These are phyloP conservation scores for Cytospora piceicola DNA, from an alignment of 2,329 filamentous ascomycete genomes.

Conservation along the genomic window DNA sequence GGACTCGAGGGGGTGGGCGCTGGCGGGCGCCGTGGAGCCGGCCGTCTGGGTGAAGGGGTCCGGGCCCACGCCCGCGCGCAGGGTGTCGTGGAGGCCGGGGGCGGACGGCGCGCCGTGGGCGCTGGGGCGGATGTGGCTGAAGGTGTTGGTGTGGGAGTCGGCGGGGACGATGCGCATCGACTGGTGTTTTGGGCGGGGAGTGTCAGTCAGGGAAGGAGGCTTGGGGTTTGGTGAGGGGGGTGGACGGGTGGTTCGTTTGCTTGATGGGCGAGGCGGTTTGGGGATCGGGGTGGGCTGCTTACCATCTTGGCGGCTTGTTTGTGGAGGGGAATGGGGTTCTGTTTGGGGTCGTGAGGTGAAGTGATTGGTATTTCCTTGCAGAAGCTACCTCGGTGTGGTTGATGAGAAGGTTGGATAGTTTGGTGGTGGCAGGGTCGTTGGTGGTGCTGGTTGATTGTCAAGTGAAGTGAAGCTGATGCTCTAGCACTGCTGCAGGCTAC, in stretches of 20 bases:
- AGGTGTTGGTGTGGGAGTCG: constrained; percentile 66
- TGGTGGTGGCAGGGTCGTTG: constrained; percentile 2
- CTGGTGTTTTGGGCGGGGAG: constrained; percentile 49
- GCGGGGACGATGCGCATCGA: constrained; percentile 88
- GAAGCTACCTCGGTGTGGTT: neutral
- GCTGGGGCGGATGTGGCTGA: constrained; percentile 61
- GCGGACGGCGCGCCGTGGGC: constrained; percentile 82
- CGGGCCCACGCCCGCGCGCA: constrained; percentile 81
- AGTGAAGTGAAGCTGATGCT: constrained; percentile 16
- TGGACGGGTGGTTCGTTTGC: constrained; percentile 12
- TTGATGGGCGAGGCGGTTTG: neutral
- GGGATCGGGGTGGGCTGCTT: constrained; percentile 36
- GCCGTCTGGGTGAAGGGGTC: constrained; percentile 52
- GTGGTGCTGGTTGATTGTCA: constrained; percentile 19
- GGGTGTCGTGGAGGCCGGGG: constrained; percentile 89
- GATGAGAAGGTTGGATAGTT: neutral
- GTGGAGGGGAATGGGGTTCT: neutral
- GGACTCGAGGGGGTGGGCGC: constrained; percentile 86
- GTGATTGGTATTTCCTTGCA: neutral
- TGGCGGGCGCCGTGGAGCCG: constrained; percentile 54
- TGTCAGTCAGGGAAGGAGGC: constrained; percentile 10
- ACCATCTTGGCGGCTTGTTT: constrained; percentile 52
- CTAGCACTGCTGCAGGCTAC: constrained; percentile 27
- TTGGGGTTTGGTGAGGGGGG: neutral
- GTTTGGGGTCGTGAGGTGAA: constrained; percentile 17